Evolutionary conservation across 805 yeast species (phyloP).

Genomic region (Lipomyces yamanashiensis): DNA sequence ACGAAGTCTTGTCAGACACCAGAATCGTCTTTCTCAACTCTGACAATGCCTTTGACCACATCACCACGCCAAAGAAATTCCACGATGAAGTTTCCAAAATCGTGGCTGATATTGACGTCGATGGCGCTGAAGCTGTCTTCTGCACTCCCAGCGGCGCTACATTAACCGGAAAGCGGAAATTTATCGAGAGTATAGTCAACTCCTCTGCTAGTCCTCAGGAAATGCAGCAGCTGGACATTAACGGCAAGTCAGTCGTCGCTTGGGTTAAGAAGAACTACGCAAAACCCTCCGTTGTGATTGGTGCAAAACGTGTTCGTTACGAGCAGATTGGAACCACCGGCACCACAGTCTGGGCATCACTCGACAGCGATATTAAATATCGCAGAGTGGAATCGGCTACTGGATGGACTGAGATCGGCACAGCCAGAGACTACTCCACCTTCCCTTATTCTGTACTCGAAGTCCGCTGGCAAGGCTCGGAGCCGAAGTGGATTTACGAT

Average conservation of each 20-base stretch:
- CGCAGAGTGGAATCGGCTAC: conserved; percentile 16
- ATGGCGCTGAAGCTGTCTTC: conserved; percentile 30
- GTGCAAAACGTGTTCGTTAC: conserved; percentile 26
- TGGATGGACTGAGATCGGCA: conserved; percentile 29
- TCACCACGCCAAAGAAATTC: conserved; percentile 2
- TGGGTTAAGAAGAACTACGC: conserved; percentile 28
- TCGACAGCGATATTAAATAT: conserved; percentile 41
- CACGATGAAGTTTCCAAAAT: conserved; percentile 20
- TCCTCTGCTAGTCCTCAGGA: conserved; percentile 23
- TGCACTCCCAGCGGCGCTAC: conserved; percentile 33
- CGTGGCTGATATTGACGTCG: conserved; percentile 28
- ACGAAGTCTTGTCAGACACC: conserved; percentile 25
- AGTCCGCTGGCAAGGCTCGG: conserved; percentile 51
- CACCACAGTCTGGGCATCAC: conserved; percentile 46
- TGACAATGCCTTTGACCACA: conserved; percentile 5
- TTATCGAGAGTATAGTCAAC: conserved; percentile 33
- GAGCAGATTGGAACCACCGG: conserved; percentile 31
- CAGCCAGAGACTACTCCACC: conserved; percentile 8
- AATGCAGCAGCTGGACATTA: conserved; percentile 32
- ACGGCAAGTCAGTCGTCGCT: conserved; percentile 28
- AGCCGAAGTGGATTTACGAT: conserved; percentile 48
- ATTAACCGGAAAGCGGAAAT: conserved; percentile 29
- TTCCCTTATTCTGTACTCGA: conserved; percentile 60
- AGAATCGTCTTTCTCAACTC: conserved; percentile 26
- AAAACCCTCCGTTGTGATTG: conserved; percentile 23